Evolutionary conservation across 805 yeast species (phyloP), one percentile per base, ranked within the genome.

Genomic region (Yarrowia hollandica): DNA sequence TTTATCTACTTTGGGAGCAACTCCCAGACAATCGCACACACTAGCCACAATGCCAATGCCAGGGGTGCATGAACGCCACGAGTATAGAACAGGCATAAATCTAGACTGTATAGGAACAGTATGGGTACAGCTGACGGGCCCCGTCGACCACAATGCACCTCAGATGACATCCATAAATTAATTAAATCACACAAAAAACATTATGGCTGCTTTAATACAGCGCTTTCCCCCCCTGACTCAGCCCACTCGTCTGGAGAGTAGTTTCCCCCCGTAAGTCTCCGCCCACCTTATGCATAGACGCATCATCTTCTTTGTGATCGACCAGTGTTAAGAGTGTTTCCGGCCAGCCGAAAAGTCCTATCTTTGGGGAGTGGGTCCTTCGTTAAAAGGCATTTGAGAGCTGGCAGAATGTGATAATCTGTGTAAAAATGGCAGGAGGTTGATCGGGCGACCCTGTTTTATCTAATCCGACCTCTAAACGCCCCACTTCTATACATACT

Each of bases 271-370:
- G n/a, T 14, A 38, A 19, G 1, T 38, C 28, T 22, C 5, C 19
- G 44, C 44, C 46, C 46, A 41, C 46, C 31, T 25, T 41, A 23
- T 41, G 46, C 46, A 41, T 11, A 3, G 46, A 41, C 31, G 46
- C 46, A 41, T 23, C n/a, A 19, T 6, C 19, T 15, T 14, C 44
- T 38, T 38, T 38, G 44, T 38, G 44, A 15, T 22, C 25, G n/a
- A n/a, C 23, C 23, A 10, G 23, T 14, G 28, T 38, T 37, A 22
- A 22, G 10, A 11, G 46, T 25, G 22, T 23, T 15, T 39, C 46
- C 46, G 46, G 46, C 46, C 31, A 41, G 31, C 46, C 46, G 46
- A 41, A 15, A 10, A 41, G 46, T 41, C 46, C 46, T 25, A 41
- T 41, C 46, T 41, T 41, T 41, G 23, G 15, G 6, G 16, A 41